Percentiles rank a stretch among this genome's conserved stretches.
Evolutionary conservation across 2,329 filamentous ascomycete species (phyloP).

Genomic region (Claviceps spartinae): DNA sequence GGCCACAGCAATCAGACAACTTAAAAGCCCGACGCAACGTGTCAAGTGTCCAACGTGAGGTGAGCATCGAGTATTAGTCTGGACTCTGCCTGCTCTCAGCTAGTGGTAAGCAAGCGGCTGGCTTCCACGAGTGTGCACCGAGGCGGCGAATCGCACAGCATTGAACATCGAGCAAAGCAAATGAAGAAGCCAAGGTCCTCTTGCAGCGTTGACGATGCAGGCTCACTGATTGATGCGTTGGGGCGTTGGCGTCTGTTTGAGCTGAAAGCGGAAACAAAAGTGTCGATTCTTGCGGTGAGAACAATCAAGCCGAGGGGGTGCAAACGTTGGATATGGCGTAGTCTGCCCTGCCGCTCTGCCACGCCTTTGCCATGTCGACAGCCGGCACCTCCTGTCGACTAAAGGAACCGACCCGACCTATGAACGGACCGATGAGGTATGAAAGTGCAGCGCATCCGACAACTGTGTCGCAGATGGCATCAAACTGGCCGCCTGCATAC

Average conservation of each 20-base stretch:
- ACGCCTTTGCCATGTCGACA: neutral
- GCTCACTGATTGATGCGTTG: neutral
- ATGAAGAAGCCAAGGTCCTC: neutral
- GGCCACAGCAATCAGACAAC: neutral
- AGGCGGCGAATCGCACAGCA: neutral
- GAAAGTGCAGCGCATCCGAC: neutral
- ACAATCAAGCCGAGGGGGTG: neutral
- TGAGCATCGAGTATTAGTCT: too few species aligned
- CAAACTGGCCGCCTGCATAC: neutral
- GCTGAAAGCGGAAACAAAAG: slow-evolving; percentile 1
- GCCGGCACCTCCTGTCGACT: neutral
- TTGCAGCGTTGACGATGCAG: neutral
- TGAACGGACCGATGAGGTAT: neutral
- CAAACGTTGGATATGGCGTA: neutral
- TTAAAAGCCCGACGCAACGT: too few species aligned
- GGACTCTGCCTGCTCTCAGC: too few species aligned
- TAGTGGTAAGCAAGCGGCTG: too few species aligned
- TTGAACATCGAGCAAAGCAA: neutral
- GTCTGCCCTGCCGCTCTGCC: neutral
- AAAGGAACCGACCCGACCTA: neutral
- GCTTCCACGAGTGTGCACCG: neutral
- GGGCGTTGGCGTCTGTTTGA: neutral
- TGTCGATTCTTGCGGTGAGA: slow-evolving; percentile 1
- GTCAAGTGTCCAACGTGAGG: neutral
- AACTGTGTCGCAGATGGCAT: neutral